phyloP scores from a whole-genome alignment of 331 rosid species.

The Quercus phellos region DNA sequence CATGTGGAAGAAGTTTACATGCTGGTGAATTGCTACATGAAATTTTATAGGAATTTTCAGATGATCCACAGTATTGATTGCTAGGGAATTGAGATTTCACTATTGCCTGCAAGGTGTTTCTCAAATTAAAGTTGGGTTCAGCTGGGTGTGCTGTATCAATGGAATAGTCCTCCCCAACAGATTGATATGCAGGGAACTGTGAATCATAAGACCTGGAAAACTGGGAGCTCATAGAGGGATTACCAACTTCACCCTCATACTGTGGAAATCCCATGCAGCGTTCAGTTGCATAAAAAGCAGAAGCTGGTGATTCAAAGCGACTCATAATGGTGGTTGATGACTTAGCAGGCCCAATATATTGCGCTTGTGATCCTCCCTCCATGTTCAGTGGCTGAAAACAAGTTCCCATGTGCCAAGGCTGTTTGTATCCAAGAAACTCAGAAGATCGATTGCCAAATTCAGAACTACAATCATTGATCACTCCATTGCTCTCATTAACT shows the following conservation, averaged over 20 bases:
- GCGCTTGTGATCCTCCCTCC: constrained; percentile 28
- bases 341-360: constrained; percentile 24
- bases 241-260: constrained; percentile 33
- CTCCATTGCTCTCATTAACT: constrained; percentile 34
- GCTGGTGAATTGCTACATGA: constrained; percentile 16
- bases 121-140: constrained; percentile 38
- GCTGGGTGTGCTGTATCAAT: constrained; percentile 30
- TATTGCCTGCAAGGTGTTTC: constrained; percentile 58
- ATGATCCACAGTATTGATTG: constrained; percentile 22
- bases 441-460: constrained; percentile 31
- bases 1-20: constrained; percentile 23
- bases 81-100: constrained; percentile 46
- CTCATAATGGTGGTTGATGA: constrained; percentile 36
- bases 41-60: constrained; percentile 26
- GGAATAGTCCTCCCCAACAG: constrained; percentile 26
- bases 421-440: constrained; percentile 31
- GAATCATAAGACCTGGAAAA: constrained; percentile 30
- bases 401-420: constrained; percentile 34
- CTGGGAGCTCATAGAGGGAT: constrained; percentile 30
- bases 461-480: constrained; percentile 28
- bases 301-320: constrained; percentile 61
- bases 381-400: constrained; percentile 30
- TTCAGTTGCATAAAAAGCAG: constrained; percentile 65
- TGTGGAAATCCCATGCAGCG: constrained; percentile 56
- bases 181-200: constrained; percentile 49